phyloP scores from a whole-genome alignment of 2,329 filamentous ascomycete species.

The Venturia pyrina region DNA sequence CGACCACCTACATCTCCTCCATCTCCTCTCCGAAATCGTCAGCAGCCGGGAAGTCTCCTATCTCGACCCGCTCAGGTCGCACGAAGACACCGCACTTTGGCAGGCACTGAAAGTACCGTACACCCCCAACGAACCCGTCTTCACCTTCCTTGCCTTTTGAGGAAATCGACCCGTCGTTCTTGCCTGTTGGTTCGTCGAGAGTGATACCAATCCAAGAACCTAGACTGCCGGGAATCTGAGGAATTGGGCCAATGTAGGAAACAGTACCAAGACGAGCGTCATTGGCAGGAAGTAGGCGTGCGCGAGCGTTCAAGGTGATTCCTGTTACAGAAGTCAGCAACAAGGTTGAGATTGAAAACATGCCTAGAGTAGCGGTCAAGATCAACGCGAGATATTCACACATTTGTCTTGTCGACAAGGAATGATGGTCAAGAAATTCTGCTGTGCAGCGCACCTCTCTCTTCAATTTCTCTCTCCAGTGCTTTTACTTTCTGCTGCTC shows the following conservation, averaged over 20 bases:
- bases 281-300: constrained; percentile 44
- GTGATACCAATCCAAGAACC: constrained; percentile 58
- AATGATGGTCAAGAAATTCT: not conserved
- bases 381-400: not conserved
- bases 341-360: not conserved
- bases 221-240: constrained; percentile 51
- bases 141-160: not conserved
- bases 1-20: constrained; percentile 58
- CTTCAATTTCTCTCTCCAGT: constrained; percentile 58
- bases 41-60: constrained; percentile 55
- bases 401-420: not conserved
- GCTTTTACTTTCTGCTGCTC: constrained; percentile 63
- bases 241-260: constrained; percentile 62
- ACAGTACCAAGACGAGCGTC: constrained; percentile 61
- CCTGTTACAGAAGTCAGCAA: constrained; percentile 1
- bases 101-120: constrained; percentile 58
- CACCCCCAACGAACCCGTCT: constrained; percentile 33
- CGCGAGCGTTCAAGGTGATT: constrained; percentile 33
- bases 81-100: constrained; percentile 71
- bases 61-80: constrained; percentile 65
- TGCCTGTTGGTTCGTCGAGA: constrained; percentile 70
- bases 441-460: constrained; percentile 44
- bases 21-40: constrained; percentile 49
- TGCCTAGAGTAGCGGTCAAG: not conserved
- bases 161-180: constrained; percentile 70